Base-by-base conservation (phyloP, 2,329 filamentous ascomycete genomes). In the Aureobasidium zeae region DNA sequence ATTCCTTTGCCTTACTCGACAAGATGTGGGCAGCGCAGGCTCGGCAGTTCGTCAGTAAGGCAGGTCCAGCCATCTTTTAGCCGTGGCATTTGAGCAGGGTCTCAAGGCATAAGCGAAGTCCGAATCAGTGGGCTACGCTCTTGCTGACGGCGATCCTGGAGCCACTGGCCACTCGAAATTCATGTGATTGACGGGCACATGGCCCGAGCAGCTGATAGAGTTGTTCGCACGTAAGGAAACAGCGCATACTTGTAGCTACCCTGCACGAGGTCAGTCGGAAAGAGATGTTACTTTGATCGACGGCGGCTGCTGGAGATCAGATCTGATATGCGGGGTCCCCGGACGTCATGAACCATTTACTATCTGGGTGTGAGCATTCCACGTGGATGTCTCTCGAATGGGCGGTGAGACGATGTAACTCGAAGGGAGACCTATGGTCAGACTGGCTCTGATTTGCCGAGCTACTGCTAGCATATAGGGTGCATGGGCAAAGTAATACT, bases 311-410 rank as follows among this genome's bases (percentile, higher is more conserved):
- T 20, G 28, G 20, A 39, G 37, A 41, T 25, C 37, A 31, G 15
- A 32, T 41, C 37, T 33, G 31, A 16, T 31, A 41, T 41, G 37
- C 28, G 37, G 37, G 37, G 37, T 41, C 37, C 20, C 28, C 37
- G 19, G 13, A 32, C 37, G 37, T 41, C 37, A 41, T 41, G 20
- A 12, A 20, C 26, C 28, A 21, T 17, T 13, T 5, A 22, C 28
- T 30, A 7, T 30, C 17, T n/a, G 11, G 17, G 25, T 6, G 37
- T 17, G 28, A 41, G 13, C 37, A 25, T 11, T 41, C 21, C 37
- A 41, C 37, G 37, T 41, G 37, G 28, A 24, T 32, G 19, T 13
- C 28, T 32, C 11, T 19, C n/a, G 28, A 32, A 39, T 25, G 28
- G 24, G 22, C 28, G 37, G 37, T 41, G 28, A 17, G 28, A 32